These are phyloP conservation scores for Exobasidium cylindrosporum DNA, from an alignment of 1,284 basidiomycete genomes.

Conservation along the genomic window DNA sequence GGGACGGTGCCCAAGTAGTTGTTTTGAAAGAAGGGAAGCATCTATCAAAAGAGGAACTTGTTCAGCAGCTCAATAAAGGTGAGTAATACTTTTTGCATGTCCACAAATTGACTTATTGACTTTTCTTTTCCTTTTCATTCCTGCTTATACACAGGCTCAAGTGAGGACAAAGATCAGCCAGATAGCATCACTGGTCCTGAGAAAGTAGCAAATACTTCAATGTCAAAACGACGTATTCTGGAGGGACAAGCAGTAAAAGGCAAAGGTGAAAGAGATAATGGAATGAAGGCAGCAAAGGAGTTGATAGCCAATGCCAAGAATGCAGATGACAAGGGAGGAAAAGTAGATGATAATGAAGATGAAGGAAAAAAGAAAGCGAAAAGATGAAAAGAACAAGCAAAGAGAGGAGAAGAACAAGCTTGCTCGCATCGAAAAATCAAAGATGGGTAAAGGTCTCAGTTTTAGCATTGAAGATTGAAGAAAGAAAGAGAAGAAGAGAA, in stretches of 20 bases:
- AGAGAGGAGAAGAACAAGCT: slow-evolving; percentile 12
- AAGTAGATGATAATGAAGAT: background rate
- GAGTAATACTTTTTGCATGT: slow-evolving; percentile 5
- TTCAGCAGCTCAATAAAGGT: background rate
- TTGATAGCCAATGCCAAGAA: slow-evolving; percentile 10
- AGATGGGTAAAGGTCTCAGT: slow-evolving; percentile 30
- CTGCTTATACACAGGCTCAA: no score
- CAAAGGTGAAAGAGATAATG: background rate
- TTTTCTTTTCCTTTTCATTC: no score
- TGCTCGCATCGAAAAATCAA: slow-evolving; percentile 17
- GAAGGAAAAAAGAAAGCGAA: background rate
- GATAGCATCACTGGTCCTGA: no score
- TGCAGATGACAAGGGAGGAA: background rate
- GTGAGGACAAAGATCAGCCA: no score
- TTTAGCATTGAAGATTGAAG: slow-evolving; percentile 30
- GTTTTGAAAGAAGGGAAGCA: slow-evolving; percentile 43
- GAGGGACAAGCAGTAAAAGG: no score
- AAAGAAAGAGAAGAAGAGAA: no score
- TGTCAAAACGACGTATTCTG: no score
- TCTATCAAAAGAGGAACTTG: slow-evolving; percentile 24
- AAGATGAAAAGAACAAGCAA: slow-evolving; percentile 8
- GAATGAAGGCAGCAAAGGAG: slow-evolving; percentile 1
- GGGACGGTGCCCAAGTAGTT: slow-evolving; percentile 38
- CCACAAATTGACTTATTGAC: no score
- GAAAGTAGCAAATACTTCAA: no score